phyloP scores from a whole-genome alignment of 1,284 basidiomycete genomes.

The Vanrija sp. region DNA sequence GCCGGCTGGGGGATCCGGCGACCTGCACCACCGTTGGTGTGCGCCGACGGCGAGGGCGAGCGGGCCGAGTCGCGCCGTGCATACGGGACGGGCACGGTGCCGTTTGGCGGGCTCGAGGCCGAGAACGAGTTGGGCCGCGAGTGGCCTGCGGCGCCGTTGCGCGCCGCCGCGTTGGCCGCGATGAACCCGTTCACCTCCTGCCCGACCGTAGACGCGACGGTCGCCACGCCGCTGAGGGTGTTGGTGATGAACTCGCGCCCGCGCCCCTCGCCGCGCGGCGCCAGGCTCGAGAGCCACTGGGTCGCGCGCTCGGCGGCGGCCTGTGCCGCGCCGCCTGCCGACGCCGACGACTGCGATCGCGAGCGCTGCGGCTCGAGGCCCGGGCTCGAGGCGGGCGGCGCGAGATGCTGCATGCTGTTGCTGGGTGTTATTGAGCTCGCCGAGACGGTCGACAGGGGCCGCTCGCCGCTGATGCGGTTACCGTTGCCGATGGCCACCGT shows the following conservation, averaged over 20 bases:
- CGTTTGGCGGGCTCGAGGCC: conserved; percentile 8
- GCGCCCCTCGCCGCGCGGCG: conserved; percentile 43
- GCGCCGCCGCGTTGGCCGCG: not conserved
- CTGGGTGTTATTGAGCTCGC: not conserved
- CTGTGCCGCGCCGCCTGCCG: not conserved
- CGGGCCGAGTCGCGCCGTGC: conserved; percentile 4
- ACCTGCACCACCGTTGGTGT: not conserved
- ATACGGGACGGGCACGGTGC: not conserved
- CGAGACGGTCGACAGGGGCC: no score
- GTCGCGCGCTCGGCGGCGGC: conserved; percentile 31
- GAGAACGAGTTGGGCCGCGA: conserved; percentile 9
- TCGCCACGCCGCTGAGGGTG: conserved; percentile 39
- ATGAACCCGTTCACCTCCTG: conserved; percentile 20
- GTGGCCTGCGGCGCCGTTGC: not conserved
- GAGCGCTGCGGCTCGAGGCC: conserved; percentile 4
- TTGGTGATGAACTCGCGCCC: conserved; percentile 38
- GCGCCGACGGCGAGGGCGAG: conserved; percentile 3
- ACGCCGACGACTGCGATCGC: conserved; percentile 7
- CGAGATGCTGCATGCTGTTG: not conserved
- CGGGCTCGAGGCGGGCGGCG: no score
- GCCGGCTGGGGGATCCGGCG: conserved; percentile 29
- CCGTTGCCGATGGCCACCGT: not conserved
- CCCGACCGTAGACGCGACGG: conserved; percentile 30
- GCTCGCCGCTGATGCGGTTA: not conserved
- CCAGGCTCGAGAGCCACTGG: conserved; percentile 42